Base-by-base conservation (phyloP, 1,139 yeast species). In the Petasospora rhodanensis region DNA sequence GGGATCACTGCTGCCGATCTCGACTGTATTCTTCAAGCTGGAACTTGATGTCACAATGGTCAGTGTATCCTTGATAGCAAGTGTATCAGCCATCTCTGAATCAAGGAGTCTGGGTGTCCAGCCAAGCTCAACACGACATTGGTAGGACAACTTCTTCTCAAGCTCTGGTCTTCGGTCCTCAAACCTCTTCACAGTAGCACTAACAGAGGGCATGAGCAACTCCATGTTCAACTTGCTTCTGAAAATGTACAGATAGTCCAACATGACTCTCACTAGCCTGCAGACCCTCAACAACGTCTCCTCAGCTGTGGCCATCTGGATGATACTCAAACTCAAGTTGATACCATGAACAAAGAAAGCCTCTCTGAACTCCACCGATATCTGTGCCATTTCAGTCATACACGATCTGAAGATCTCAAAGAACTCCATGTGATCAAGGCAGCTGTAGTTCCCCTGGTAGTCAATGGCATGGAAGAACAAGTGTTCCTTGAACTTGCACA, bases 391-490 rank as follows among this genome's bases (percentile, higher is more conserved):
- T 6, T 15, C 17, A 16, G 11, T n/a, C 15, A 45, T 8, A 20
- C 38, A 46, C 1, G 8, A 14, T 2, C 16, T 18, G 19, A 45
- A 42, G 9, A 40, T 25, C 3, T 14, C 9, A 5, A 25, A 16
- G 13, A 45, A 18, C 10, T 21, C 12, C 2, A 12, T 3, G 16
- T 44, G 43, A 3, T 33, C 29, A 2, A 22, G 23, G 2, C 18
- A 16, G 2, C 34, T 5, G 28, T 42, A 41, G 2, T 15, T 6
- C 3, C 23, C 13, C 14, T 42, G 38, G 19, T 45, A 45, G 33
- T 49, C 53, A 28, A 49, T 37, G 5, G 37, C 40, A 31, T 46
- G 49, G 26, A 39, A 49, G 22, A 37, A 42, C 7, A 47, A 22
- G 17, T 39, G 43, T 14, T 49, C 50, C 11, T 34, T 45, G 25